Evolutionary conservation across 2,329 filamentous ascomycete species (phyloP).

Genomic region (Fusarium aywerte): DNA sequence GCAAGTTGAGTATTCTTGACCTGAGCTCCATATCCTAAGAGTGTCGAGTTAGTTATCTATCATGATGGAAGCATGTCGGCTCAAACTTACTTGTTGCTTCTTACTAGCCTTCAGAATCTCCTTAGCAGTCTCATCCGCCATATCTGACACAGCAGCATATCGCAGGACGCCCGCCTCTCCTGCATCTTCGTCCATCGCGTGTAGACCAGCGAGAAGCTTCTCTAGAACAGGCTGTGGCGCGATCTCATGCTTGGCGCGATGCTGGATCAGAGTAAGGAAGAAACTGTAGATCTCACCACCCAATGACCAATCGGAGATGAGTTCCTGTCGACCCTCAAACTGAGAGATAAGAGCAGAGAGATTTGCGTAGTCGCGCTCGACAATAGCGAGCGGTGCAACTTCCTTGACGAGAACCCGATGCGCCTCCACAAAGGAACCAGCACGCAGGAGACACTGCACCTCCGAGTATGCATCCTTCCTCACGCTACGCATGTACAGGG

Average conservation of each 20-base stretch:
- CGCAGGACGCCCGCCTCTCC: conserved; percentile 62
- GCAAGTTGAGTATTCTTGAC: conserved; percentile 64
- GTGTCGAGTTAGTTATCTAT: conserved; percentile 32
- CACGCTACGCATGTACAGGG: conserved; percentile 80
- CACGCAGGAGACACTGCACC: conserved; percentile 82
- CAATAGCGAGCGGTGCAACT: conserved; percentile 84
- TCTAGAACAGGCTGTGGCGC: conserved; percentile 62
- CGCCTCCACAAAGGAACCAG: conserved; percentile 80
- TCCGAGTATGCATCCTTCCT: conserved; percentile 76
- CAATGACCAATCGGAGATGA: conserved; percentile 77
- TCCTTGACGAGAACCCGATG: conserved; percentile 83
- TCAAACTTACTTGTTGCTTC: conserved; percentile 65
- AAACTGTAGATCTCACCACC: conserved; percentile 83
- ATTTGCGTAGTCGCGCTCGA: conserved; percentile 80
- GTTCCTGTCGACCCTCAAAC: conserved; percentile 72
- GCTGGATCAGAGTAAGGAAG: conserved; percentile 65
- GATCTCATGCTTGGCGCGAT: conserved; percentile 54
- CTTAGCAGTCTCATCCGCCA: conserved; percentile 77
- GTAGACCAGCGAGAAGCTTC: conserved; percentile 66
- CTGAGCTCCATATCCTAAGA: conserved; percentile 52
- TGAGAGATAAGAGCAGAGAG: conserved; percentile 76
- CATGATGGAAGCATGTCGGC: background rate
- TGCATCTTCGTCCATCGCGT: conserved; percentile 62
- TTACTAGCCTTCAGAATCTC: conserved; percentile 67
- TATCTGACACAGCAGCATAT: conserved; percentile 80